Evolutionary conservation across 2,329 filamentous ascomycete genomes (phyloP).

Genomic region (Alternaria gansuensis): DNA sequence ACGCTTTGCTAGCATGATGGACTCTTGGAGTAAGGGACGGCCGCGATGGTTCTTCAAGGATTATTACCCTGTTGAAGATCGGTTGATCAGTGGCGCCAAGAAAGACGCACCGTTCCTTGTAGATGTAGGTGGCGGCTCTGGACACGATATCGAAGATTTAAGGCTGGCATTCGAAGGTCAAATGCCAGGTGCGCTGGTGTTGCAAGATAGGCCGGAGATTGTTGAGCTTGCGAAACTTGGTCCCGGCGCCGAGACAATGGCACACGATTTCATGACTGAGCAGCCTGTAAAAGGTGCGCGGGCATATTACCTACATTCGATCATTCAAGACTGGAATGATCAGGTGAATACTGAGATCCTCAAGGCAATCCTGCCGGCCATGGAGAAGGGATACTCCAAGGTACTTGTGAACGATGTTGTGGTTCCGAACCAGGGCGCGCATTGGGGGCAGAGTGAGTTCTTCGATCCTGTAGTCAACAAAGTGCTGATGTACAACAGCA

Average conservation of each 20-base stretch:
- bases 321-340: conserved; percentile 46
- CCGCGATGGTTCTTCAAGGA: conserved; percentile 35
- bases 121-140: conserved; percentile 37
- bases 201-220: conserved; percentile 39
- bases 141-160: conserved; percentile 37
- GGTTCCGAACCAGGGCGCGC: conserved; percentile 35
- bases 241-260: conserved; percentile 38
- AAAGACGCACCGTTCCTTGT: conserved; percentile 31
- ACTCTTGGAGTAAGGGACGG: conserved; percentile 37
- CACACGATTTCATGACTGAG: conserved; percentile 49
- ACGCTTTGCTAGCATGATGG: conserved; percentile 43
- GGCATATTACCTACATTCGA: conserved; percentile 42
- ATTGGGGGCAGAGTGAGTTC: conserved; percentile 37
- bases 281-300: conserved; percentile 48
- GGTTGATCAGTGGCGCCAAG: conserved; percentile 31
- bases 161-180: conserved; percentile 25
- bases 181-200: conserved; percentile 31
- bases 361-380: conserved; percentile 34
- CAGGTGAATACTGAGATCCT: conserved; percentile 35
- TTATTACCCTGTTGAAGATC: conserved; percentile 38
- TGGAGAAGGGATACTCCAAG: conserved; percentile 44
- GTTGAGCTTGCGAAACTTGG: conserved; percentile 34
- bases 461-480: background rate
- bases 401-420: conserved; percentile 42
- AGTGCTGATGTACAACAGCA: conserved; percentile 18